phyloP scores from a whole-genome alignment of 768 basidiomycete genomes.

The Kwoniella europaea region DNA sequence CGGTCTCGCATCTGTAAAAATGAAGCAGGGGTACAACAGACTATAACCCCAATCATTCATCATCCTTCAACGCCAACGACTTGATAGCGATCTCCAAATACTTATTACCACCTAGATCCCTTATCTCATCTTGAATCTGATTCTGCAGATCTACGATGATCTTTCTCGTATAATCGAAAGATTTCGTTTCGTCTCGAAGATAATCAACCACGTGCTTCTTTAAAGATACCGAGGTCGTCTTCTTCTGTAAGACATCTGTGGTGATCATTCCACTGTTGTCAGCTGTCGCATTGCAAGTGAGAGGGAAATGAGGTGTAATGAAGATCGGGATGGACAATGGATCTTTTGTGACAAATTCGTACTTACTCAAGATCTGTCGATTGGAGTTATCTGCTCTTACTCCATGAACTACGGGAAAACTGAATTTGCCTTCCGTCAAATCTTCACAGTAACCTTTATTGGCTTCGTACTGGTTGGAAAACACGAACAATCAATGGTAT shows the following conservation, averaged over 20 bases:
- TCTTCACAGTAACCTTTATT: slow-evolving; percentile 84
- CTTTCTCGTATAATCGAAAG: slow-evolving; percentile 81
- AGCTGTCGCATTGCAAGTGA: background rate
- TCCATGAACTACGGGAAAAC: slow-evolving; percentile 90
- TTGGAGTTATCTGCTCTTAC: slow-evolving; percentile 78
- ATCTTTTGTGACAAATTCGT: background rate
- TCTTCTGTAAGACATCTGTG: slow-evolving; percentile 85
- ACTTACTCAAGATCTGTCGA: slow-evolving; percentile 80
- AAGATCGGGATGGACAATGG: no score
- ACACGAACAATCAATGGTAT: background rate
- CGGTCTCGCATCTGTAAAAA: no score
- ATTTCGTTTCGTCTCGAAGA: slow-evolving; percentile 73
- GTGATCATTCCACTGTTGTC: no score
- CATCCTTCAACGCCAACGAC: slow-evolving; percentile 11
- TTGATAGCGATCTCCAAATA: slow-evolving; percentile 59
- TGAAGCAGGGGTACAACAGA: no score
- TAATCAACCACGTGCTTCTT: slow-evolving; percentile 82
- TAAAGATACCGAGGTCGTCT: slow-evolving; percentile 77
- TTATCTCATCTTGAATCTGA: slow-evolving; percentile 73
- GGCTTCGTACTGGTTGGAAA: slow-evolving; percentile 68
- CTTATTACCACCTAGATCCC: slow-evolving; percentile 75
- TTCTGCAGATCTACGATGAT: slow-evolving; percentile 71
- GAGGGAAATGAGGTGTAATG: slow-evolving; percentile 4
- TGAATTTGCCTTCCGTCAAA: slow-evolving; percentile 95
- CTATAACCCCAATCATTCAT: background rate